These are phyloP conservation scores for Leishmania tarentolae DNA, from an alignment of 208 protist species.

Conservation along the genomic window DNA sequence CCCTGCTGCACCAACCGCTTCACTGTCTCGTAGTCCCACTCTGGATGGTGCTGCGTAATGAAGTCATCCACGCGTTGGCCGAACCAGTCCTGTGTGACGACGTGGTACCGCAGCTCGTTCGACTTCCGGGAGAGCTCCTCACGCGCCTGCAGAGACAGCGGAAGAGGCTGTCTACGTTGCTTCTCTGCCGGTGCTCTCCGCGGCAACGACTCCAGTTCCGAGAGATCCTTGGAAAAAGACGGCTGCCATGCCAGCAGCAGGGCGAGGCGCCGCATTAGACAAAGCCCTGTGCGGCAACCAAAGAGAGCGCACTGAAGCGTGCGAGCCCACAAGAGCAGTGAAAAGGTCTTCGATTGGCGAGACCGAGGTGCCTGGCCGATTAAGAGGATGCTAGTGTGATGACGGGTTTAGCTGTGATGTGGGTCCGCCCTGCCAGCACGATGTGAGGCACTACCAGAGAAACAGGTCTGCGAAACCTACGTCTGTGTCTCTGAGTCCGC, in stretches of 20 bases:
- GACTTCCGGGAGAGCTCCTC: conserved; percentile 59
- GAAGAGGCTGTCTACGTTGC: conserved; percentile 48
- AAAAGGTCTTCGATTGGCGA: neutral
- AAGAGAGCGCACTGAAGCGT: neutral
- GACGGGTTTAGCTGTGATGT: neutral
- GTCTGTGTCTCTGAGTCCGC: neutral
- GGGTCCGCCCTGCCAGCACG: neutral
- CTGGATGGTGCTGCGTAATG: conserved; percentile 78
- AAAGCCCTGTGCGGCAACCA: neutral
- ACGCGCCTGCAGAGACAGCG: conserved; percentile 74
- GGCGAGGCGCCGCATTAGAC: conserved; percentile 20
- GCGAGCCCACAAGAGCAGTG: neutral
- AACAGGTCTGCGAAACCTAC: neutral
- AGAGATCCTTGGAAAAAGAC: conserved; percentile 45
- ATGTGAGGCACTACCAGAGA: neutral
- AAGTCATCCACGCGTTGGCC: conserved; percentile 89
- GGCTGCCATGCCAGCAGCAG: conserved; percentile 40
- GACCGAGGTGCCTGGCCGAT: neutral
- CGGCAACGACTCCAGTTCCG: conserved; percentile 28
- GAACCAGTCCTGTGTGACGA: conserved; percentile 89
- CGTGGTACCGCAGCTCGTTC: conserved; percentile 77
- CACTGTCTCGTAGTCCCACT: conserved; percentile 87
- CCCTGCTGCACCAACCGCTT: conserved; percentile 81
- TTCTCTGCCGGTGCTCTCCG: conserved; percentile 44
- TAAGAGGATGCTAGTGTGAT: neutral